These are phyloP conservation scores for Emergomyces africanus DNA, from an alignment of 2,329 filamentous ascomycete species.

Conservation along the genomic window DNA sequence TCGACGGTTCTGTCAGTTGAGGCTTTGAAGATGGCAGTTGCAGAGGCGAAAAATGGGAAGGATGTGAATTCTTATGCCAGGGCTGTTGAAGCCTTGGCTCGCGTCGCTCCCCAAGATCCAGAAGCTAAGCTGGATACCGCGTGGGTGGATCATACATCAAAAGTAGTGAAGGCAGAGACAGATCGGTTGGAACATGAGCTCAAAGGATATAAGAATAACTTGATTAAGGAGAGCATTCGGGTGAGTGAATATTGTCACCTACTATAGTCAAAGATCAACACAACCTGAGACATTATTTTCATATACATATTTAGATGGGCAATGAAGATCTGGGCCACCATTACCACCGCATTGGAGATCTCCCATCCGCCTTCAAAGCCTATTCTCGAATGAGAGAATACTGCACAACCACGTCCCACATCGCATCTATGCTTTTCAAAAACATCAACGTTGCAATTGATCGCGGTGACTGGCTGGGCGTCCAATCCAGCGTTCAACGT, in stretches of 20 bases:
- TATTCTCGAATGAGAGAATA: conserved; percentile 84
- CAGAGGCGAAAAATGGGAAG: conserved; percentile 61
- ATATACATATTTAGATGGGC: conserved; percentile 54
- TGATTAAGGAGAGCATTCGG: conserved; percentile 93
- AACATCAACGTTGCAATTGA: conserved; percentile 65
- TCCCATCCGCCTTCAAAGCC: conserved; percentile 58
- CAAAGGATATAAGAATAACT: conserved; percentile 88
- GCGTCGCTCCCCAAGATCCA: conserved; percentile 52
- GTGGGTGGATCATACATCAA: conserved; percentile 63
- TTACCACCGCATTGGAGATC: conserved; percentile 64
- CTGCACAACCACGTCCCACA: conserved; percentile 69
- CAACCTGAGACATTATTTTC: background rate
- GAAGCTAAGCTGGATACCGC: conserved; percentile 53
- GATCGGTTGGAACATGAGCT: conserved; percentile 71
- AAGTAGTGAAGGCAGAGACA: conserved; percentile 55
- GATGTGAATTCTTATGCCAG: conserved; percentile 61
- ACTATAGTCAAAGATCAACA: background rate
- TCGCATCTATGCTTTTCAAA: conserved; percentile 69
- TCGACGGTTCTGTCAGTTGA: conserved; percentile 67
- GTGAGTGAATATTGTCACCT: conserved; percentile 36
- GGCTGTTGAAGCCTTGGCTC: conserved; percentile 51
- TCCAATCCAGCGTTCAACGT: conserved; percentile 48
- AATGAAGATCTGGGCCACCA: conserved; percentile 85
- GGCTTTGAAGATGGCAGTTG: conserved; percentile 64
- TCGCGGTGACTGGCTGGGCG: conserved; percentile 62